Evolutionary conservation across 1,284 basidiomycete genomes (phyloP), one percentile per base, ranked within the genome.

Genomic region (Pseudozyma thailandica): DNA sequence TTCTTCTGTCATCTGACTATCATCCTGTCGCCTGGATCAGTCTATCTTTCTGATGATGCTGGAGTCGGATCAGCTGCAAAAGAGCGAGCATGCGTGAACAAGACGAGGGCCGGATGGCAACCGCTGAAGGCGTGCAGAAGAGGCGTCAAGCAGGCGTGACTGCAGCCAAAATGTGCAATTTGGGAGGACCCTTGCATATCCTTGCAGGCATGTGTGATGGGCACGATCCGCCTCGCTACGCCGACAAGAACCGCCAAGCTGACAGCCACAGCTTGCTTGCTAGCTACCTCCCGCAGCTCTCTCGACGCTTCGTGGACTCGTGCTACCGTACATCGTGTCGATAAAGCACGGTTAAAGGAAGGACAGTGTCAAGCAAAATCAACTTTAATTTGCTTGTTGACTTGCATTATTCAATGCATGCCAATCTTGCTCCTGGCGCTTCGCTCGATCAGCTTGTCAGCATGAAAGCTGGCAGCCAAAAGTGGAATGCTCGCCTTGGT

Each of bases 151-250:
- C 23, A 37, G 28, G 52, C 44, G 44, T 41, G 20, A 31, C 53
- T 33, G 45, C 45, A 48, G 45, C 43, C 10, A 9, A 55, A 39
- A 41, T 26, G 31, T 39, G 45, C 45, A 48, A 48, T 42, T 55
- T 55, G 45, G 26, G 18, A 21, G 26, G 45, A 55, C 46, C 53
- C 53, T 55, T 55, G 53, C 53, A 55, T 55, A 28, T 33, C n/a
- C 28, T 21, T 55, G 53, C 53, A 55, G 52, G 44, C 52, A 54
- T 51, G 46, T 48, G 45, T 20, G 18, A 16, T 10, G 26, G 3
- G 27, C 28, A 15, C n/a, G n/a, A n/a, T n/a, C n/a, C n/a, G n/a
- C n/a, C n/a, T n/a, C n/a, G n/a, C n/a, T n/a, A n/a, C n/a, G n/a
- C n/a, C n/a, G n/a, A n/a, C n/a, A n/a, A n/a, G n/a, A n/a, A n/a